These are phyloP conservation scores for Pelargonium myrrhifolium DNA, from an alignment of 441 rosid species.

Conservation along the genomic window DNA sequence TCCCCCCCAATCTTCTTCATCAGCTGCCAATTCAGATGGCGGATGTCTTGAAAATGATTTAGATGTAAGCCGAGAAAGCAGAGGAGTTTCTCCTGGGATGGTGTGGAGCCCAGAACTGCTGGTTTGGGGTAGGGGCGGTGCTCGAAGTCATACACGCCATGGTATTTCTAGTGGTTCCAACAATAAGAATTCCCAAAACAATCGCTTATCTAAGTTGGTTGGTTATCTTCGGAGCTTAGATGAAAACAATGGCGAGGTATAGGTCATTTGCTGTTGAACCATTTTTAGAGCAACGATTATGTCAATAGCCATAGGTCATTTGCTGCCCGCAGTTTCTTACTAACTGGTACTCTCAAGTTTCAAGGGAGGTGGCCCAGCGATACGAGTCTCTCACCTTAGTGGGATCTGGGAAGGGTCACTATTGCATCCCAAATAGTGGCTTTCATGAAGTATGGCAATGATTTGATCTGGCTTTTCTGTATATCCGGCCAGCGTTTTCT, in stretches of 20 bases:
- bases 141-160: constrained; percentile 58
- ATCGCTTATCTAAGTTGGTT: constrained; percentile 48
- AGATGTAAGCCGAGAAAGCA: constrained; percentile 34
- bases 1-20: constrained; percentile 44
- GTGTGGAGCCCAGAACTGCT: constrained; percentile 51
- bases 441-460: constrained; percentile 12
- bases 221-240: constrained; percentile 49
- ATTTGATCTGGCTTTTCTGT: background rate
- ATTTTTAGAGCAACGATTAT: constrained; percentile 8
- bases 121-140: constrained; percentile 72
- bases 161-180: constrained; percentile 25
- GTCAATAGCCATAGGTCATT: background rate
- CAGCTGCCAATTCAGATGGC: constrained; percentile 36
- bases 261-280: constrained; percentile 10
- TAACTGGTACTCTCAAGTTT: constrained; percentile 10
- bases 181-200: constrained; percentile 36
- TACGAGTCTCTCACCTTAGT: no score
- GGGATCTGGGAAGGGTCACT: no score
- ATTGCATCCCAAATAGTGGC: background rate
- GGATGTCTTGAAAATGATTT: constrained; percentile 35
- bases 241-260: constrained; percentile 49
- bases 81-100: constrained; percentile 48
- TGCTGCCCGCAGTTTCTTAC: constrained; percentile 5
- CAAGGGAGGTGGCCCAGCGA: constrained; percentile 4
- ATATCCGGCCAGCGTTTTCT: background rate